A percentile compares a stretch with the other conserved stretches of the same genome.
These are phyloP conservation scores for Kodamaea restingae DNA, from an alignment of 805 yeast species.

Conservation along the genomic window DNA sequence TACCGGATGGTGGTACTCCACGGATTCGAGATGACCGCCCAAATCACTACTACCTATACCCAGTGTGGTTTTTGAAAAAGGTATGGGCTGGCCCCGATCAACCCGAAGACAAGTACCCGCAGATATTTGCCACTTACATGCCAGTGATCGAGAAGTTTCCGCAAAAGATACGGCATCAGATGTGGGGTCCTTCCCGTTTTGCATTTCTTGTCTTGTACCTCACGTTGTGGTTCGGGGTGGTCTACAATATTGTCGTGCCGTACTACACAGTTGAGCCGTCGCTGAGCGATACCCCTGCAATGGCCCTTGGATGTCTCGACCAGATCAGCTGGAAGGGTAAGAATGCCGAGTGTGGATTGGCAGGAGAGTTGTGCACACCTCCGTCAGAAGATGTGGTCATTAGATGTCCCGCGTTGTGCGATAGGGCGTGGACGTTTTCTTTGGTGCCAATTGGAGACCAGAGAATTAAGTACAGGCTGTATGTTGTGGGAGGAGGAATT, in stretches of 20 bases:
- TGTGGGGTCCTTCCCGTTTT: constrained; percentile 24
- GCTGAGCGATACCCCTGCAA: constrained; percentile 24
- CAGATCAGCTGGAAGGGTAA: constrained; percentile 66
- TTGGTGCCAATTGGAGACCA: constrained; percentile 69
- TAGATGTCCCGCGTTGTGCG: constrained; percentile 88
- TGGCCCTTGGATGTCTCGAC: constrained; percentile 47
- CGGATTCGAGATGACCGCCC: no score
- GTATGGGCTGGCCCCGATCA: constrained; percentile 54
- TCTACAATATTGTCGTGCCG: constrained; percentile 39
- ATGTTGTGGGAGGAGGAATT: constrained; percentile 72
- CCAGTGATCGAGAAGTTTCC: constrained; percentile 45
- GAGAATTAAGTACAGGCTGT: constrained; percentile 65
- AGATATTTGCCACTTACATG: constrained; percentile 10
- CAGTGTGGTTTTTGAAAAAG: constrained; percentile 2
- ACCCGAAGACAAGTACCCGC: constrained; percentile 13
- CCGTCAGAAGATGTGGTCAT: constrained; percentile 45
- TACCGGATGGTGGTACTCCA: no score
- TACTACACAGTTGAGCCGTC: constrained; percentile 43
- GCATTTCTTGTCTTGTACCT: constrained; percentile 37
- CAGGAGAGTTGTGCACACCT: constrained; percentile 58
- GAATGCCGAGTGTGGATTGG: constrained; percentile 69
- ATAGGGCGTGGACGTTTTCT: constrained; percentile 69
- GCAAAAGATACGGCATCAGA: constrained; percentile 23
- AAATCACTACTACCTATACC: background rate
- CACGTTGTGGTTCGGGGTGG: constrained; percentile 42